Evolutionary conservation across 495 filamentous ascomycete species (phyloP), one percentile per base, ranked within the genome.

Genomic region (Penicillium angulare): DNA sequence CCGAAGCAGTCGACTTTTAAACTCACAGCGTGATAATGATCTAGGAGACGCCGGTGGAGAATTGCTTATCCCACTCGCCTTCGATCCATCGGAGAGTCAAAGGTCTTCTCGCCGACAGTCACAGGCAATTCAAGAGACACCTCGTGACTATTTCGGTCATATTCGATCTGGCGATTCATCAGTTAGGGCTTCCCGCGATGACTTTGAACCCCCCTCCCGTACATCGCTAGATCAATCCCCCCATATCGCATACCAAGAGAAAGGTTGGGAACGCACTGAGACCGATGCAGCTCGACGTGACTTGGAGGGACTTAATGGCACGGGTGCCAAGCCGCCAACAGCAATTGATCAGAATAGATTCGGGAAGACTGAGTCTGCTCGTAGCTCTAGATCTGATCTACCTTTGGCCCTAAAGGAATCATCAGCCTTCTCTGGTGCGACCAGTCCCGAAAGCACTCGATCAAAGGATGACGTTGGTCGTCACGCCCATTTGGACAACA

Each of bases 201-300:
- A 47, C 15, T 43, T 52, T 15, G 62, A 63, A 13, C 48, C 46
- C 16, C 41, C 42, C 7, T 57, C 59, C 24, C 56, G 47, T 32
- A 33, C 46, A 3, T 56, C 64, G 15, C 54, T 66, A 21, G 59
- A 76, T 43, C 44, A 50, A 8, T 89, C 88, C 7, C 89, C 90
- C 27, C 91, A 97, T 67, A 95, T 96, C 61, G 88, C 89, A 31
- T 95, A 88, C 64, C 90, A 95, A 65, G 89, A 95, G 60, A 92
- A 91, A 62, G 84, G 84, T 0, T 80, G 89, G 39, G 82, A 89
- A 58, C 58, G 67, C 6, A 69, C 66, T 4, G 69, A 74, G 3
- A 51, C 61, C 3, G 76, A 76, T 23, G 56, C 69, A 2, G 50
- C 64, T 34, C 67, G 51, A 18, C 59, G 55, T 39, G 55, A 61